Conservation (phyloP, 2,329 filamentous ascomycete genomes). For the Colletotrichum coccodes region DNA sequence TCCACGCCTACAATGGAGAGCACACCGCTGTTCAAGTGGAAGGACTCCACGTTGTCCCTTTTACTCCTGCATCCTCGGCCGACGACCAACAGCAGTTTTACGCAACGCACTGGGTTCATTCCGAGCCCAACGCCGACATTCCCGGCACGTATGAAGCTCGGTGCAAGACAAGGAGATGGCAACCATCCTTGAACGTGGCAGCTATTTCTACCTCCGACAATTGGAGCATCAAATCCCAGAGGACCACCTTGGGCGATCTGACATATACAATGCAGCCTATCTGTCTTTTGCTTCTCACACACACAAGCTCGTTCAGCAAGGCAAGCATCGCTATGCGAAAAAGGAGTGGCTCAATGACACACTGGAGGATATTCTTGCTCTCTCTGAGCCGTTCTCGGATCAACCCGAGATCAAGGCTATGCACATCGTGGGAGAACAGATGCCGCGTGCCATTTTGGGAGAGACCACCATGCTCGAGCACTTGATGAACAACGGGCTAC, state of each 20-base stretch:
- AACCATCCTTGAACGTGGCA: not conserved
- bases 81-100: slow-evolving; percentile 12
- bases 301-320: slow-evolving; percentile 39
- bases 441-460: slow-evolving; percentile 46
- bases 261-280: slow-evolving; percentile 11
- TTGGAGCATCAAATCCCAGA: not conserved
- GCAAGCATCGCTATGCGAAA: slow-evolving; percentile 35
- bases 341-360: slow-evolving; percentile 16
- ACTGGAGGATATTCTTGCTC: not conserved
- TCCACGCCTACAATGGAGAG: not conserved
- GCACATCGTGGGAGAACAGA: slow-evolving; percentile 2
- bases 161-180: slow-evolving; percentile 32
- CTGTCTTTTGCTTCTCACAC: not conserved
- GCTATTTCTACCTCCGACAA: slow-evolving; percentile 8
- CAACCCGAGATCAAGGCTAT: slow-evolving; percentile 5
- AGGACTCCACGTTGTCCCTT: not conserved
- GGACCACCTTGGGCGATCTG: not conserved
- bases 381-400: not conserved
- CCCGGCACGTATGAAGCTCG: slow-evolving; percentile 29
- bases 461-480: slow-evolving; percentile 48
- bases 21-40: not conserved
- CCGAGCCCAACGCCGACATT: slow-evolving; percentile 34
- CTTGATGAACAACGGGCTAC: slow-evolving; percentile 45
- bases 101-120: slow-evolving; percentile 15
- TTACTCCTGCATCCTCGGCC: not conserved